Percentiles rank a stretch among this genome's conserved stretches.
These are phyloP conservation scores for Immersiella caudata DNA, from an alignment of 495 filamentous ascomycete species.

Conservation along the genomic window DNA sequence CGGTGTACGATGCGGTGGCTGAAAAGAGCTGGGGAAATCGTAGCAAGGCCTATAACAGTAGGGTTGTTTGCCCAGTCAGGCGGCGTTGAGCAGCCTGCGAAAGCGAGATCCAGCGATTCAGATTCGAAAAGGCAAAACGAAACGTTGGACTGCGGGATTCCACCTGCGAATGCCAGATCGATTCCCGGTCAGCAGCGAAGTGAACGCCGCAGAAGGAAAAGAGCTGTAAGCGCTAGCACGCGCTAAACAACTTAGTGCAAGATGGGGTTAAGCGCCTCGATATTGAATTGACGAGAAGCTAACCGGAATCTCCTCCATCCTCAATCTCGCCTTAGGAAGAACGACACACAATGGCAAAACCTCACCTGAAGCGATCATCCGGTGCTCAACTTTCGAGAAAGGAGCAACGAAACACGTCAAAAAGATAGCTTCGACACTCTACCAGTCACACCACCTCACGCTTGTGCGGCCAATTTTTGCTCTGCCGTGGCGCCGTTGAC, in stretches of 20 bases:
- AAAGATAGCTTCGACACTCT: neutral
- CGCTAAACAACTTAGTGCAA: neutral
- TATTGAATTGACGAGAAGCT: neutral
- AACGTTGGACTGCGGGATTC: neutral
- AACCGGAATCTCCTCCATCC: neutral
- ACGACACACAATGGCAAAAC: no score
- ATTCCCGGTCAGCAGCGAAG: neutral
- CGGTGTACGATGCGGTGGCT: neutral
- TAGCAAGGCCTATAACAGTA: neutral
- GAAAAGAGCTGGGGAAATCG: neutral
- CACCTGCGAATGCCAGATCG: neutral
- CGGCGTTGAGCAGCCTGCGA: neutral
- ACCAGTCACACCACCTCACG: constrained; percentile 12
- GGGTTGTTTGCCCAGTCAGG: neutral
- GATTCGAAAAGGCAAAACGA: neutral
- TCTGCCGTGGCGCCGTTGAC: constrained; percentile 1
- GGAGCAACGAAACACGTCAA: constrained; percentile 14
- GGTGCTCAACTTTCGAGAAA: constrained; percentile 12
- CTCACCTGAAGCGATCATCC: no score
- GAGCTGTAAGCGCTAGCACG: neutral
- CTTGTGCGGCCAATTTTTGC: constrained; percentile 5
- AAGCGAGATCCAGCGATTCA: neutral
- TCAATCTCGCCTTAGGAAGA: neutral
- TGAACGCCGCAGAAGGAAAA: neutral
- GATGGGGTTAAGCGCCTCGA: neutral